phyloP scores from a whole-genome alignment of 1,139 yeast species.

The Yamadazyma spencermartinsiae region DNA sequence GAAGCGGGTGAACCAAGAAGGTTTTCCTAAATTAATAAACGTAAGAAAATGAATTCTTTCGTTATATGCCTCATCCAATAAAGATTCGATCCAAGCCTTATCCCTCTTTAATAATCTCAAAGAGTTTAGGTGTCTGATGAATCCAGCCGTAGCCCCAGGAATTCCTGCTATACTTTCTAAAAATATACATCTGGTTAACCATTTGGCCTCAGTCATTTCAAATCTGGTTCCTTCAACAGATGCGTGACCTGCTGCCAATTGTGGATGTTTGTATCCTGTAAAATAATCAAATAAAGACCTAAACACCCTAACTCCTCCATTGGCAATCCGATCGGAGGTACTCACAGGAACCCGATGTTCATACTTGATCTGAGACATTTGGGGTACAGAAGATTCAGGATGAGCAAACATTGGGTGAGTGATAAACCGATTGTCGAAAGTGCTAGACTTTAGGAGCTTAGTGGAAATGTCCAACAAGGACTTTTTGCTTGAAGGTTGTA shows the following conservation, averaged over 20 bases:
- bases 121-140: conserved; percentile 64
- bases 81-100: conserved; percentile 75
- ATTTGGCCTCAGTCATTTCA: conserved; percentile 61
- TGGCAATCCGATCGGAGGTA: conserved; percentile 55
- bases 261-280: conserved; percentile 57
- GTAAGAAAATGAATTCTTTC: conserved; percentile 78
- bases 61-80: conserved; percentile 75
- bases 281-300: conserved; percentile 57
- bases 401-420: conserved; percentile 58
- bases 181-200: conserved; percentile 70
- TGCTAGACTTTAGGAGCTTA: conserved; percentile 24
- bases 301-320: conserved; percentile 41
- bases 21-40: conserved; percentile 64
- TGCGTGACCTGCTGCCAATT: conserved; percentile 23
- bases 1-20: conserved; percentile 57
- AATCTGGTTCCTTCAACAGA: conserved; percentile 40
- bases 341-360: conserved; percentile 56
- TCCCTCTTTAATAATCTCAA: conserved; percentile 62
- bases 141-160: conserved; percentile 78
- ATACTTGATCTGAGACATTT: conserved; percentile 47
- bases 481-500: not conserved
- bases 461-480: conserved; percentile 28
- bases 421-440: conserved; percentile 29
- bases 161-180: conserved; percentile 77
- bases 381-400: conserved; percentile 47